phyloP scores from a whole-genome alignment of 1,284 basidiomycete species.

The Ceratobasidium sp. region DNA sequence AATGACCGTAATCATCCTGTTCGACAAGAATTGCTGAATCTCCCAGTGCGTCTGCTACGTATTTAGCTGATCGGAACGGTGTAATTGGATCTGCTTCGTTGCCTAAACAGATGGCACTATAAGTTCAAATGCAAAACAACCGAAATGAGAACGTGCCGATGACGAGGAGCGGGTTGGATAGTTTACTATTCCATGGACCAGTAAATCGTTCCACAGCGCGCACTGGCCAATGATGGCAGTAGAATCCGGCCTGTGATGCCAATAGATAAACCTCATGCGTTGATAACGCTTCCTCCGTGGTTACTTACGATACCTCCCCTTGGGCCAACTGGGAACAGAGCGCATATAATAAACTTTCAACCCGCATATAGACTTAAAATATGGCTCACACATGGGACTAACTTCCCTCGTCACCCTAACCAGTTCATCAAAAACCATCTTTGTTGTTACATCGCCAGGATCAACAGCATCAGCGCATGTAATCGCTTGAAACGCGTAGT shows the following conservation, averaged over 20 bases:
- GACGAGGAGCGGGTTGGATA: slow-evolving; percentile 30
- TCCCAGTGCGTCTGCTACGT: slow-evolving; percentile 39
- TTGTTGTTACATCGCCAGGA: slow-evolving; percentile 20
- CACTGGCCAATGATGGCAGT: slow-evolving; percentile 42
- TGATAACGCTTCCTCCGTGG: too few species aligned
- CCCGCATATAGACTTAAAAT: neutral
- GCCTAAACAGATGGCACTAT: too few species aligned
- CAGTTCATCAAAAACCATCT: slow-evolving; percentile 20
- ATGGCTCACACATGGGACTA: slow-evolving; percentile 27
- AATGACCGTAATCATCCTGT: slow-evolving; percentile 42
- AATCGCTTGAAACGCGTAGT: slow-evolving; percentile 42
- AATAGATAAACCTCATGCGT: too few species aligned
- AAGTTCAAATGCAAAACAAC: too few species aligned
- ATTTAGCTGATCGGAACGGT: slow-evolving; percentile 23
- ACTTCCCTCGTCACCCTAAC: slow-evolving; percentile 7
- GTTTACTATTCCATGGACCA: slow-evolving; percentile 40
- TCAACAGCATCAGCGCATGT: slow-evolving; percentile 48
- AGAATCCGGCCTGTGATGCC: neutral
- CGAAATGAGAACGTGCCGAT: neutral
- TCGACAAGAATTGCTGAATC: slow-evolving; percentile 35
- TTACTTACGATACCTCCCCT: neutral
- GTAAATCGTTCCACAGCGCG: slow-evolving; percentile 44
- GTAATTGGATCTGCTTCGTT: slow-evolving; percentile 46
- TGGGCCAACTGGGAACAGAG: neutral
- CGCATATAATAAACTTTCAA: neutral